Conservation (phyloP, 805 yeast genomes). For the Ascoidea tarda region DNA sequence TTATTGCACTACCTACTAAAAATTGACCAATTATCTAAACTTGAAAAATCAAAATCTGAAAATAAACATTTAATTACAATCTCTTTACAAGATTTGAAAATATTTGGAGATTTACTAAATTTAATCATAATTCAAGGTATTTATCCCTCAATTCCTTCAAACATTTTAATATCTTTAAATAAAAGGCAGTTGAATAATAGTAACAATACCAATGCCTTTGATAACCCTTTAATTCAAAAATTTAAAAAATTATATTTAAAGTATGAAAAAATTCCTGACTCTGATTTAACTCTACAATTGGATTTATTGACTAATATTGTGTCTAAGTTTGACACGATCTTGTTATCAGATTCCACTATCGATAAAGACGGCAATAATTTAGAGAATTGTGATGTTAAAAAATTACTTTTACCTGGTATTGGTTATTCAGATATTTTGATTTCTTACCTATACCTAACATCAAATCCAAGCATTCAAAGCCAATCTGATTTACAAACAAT, state of each 20-base stretch:
- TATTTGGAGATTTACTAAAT: slow-evolving; percentile 50
- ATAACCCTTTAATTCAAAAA: slow-evolving; percentile 19
- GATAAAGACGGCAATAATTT: slow-evolving; percentile 16
- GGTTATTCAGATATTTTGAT: slow-evolving; percentile 50
- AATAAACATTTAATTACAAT: slow-evolving; percentile 28
- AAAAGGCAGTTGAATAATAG: slow-evolving; percentile 35
- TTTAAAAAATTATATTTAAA: slow-evolving; percentile 7
- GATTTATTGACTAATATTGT: slow-evolving; percentile 10
- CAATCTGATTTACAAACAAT: neutral
- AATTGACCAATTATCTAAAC: slow-evolving; percentile 25
- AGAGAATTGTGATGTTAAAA: slow-evolving; percentile 32
- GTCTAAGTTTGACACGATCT: slow-evolving; percentile 12
- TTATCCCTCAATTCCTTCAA: slow-evolving; percentile 42
- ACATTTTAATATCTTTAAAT: slow-evolving; percentile 50
- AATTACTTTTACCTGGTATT: slow-evolving; percentile 45
- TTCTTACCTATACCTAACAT: slow-evolving; percentile 28
- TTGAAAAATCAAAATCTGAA: slow-evolving; percentile 10
- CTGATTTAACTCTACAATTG: neutral
- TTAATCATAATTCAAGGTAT: slow-evolving; percentile 58
- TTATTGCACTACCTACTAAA: slow-evolving; percentile 23
- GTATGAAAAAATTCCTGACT: slow-evolving; percentile 1
- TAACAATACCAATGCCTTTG: neutral
- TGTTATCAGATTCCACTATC: slow-evolving; percentile 9
- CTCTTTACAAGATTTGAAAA: slow-evolving; percentile 76
- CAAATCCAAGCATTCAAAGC: slow-evolving; percentile 16